phyloP scores from a whole-genome alignment of 768 basidiomycete genomes.

The Ramaria rubella region DNA sequence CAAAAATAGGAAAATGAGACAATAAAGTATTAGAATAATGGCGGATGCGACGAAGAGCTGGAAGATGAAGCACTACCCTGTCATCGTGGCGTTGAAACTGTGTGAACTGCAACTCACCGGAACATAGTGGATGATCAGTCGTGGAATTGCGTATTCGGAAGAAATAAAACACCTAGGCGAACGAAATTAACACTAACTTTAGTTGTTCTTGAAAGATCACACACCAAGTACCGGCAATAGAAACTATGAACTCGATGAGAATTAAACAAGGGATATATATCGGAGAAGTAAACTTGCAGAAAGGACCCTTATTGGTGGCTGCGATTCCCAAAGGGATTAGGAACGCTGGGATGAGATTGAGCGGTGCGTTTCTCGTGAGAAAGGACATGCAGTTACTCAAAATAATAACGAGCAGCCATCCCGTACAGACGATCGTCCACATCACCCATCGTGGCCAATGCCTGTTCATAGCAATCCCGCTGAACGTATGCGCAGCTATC shows the following conservation, averaged over 20 bases:
- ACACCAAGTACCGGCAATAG: conserved; percentile 6
- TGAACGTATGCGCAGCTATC: conserved; percentile 5
- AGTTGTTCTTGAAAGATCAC: background rate
- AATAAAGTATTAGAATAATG: conserved; percentile 3
- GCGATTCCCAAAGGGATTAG: no score
- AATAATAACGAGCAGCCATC: no score
- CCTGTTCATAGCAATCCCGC: no score
- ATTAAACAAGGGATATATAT: no score
- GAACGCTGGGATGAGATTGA: no score
- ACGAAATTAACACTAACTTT: background rate
- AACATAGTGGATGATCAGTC: conserved; percentile 1
- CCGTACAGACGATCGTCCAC: no score
- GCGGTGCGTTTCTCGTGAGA: no score
- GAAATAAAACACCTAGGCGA: conserved; percentile 6
- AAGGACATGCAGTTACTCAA: no score
- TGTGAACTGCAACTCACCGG: background rate
- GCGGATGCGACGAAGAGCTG: conserved; percentile 2
- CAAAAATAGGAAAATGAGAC: background rate
- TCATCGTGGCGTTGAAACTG: background rate
- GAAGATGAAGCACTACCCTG: background rate
- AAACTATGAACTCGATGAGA: background rate
- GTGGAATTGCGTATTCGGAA: background rate
- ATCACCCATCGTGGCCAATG: no score
- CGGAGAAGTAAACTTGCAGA: background rate
- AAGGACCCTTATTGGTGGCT: background rate